Percentiles rank a stretch among this genome's conserved stretches.
Evolutionary conservation across 1,284 basidiomycete species (phyloP).

Genomic region (Takashimella tepidaria): DNA sequence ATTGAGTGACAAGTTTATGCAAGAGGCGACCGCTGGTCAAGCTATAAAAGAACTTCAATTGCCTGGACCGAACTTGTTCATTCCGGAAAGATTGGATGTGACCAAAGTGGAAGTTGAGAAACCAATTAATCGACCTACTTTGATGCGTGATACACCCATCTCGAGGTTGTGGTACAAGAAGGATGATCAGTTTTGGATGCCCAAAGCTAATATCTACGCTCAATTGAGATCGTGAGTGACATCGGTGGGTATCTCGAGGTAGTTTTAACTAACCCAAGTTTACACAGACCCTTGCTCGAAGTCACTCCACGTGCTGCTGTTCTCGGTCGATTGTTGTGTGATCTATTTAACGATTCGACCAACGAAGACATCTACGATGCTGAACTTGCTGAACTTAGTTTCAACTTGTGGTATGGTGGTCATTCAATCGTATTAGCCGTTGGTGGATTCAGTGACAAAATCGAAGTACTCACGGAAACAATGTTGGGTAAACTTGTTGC

Average conservation of each 20-base stretch:
- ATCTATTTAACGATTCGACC: constrained; percentile 82
- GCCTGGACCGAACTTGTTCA: constrained; percentile 82
- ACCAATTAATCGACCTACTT: constrained; percentile 67
- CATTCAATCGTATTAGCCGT: constrained; percentile 68
- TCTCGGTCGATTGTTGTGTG: constrained; percentile 59
- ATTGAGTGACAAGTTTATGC: constrained; percentile 62
- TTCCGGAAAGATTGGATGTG: constrained; percentile 80
- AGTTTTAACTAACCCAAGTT: constrained; percentile 1
- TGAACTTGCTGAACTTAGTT: constrained; percentile 80
- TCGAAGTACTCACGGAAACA: constrained; percentile 68
- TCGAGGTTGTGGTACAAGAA: constrained; percentile 90
- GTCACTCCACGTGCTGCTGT: constrained; percentile 44
- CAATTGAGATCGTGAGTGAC: constrained; percentile 36
- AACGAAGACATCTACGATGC: constrained; percentile 92
- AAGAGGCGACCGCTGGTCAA: constrained; percentile 60
- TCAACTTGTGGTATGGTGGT: constrained; percentile 62
- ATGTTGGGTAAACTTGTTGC: constrained; percentile 69
- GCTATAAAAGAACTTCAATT: constrained; percentile 63
- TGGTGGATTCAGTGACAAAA: constrained; percentile 92
- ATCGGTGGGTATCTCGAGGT: too few species aligned
- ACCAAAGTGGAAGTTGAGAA: constrained; percentile 61
- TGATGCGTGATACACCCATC: constrained; percentile 65
- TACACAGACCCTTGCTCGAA: constrained; percentile 42
- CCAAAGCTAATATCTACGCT: constrained; percentile 59
- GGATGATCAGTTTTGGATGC: constrained; percentile 91